These are phyloP conservation scores for Populus euphratica DNA, from an alignment of 345 rosid species.

Conservation along the genomic window DNA sequence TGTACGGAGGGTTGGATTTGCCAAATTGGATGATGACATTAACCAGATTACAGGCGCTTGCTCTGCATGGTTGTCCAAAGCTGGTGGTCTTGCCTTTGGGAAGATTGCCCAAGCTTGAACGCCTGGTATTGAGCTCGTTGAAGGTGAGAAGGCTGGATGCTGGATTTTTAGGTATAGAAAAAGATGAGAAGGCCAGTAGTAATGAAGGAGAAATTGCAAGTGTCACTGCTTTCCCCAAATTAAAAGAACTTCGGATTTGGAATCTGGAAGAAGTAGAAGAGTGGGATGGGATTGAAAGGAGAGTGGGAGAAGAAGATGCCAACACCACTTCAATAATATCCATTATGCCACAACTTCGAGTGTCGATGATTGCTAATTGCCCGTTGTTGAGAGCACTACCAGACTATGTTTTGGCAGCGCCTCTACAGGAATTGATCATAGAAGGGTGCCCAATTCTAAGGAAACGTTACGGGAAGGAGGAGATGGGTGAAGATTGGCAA, in stretches of 20 bases:
- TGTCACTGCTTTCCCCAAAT: conserved; percentile 7
- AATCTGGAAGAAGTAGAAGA: background rate
- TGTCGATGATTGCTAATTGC: background rate
- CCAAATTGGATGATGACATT: no score
- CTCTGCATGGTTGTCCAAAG: no score
- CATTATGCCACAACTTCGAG: background rate
- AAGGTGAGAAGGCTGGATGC: background rate
- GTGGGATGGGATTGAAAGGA: background rate
- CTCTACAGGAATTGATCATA: no score
- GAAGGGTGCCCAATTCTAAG: no score
- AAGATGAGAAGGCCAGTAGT: no score
- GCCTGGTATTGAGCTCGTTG: background rate
- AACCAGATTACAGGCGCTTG: no score
- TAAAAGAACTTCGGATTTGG: background rate
- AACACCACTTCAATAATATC: background rate
- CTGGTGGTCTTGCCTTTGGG: no score
- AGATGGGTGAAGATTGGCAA: no score
- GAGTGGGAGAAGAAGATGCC: no score
- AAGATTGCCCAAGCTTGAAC: background rate
- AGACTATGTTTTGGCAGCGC: background rate
- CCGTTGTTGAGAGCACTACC: no score
- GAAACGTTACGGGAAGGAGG: no score
- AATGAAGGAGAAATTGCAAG: background rate
- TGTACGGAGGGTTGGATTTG: no score
- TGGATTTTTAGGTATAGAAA: conserved; percentile 12